phyloP scores from a whole-genome alignment of 306 rosid genomes.

The Cucumis hystrix region DNA sequence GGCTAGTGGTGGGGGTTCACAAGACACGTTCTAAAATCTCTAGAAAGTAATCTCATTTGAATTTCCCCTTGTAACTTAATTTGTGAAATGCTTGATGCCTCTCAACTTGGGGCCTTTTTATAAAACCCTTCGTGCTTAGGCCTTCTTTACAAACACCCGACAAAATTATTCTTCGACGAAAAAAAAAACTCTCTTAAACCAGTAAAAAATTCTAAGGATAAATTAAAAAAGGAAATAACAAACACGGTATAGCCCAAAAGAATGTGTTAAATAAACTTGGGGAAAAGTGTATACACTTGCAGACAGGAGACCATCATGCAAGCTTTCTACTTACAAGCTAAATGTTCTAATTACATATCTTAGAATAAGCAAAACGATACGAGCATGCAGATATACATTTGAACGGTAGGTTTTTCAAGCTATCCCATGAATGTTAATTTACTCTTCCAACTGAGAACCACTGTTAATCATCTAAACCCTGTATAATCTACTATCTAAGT shows the following conservation, averaged over 20 bases:
- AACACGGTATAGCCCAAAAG: not conserved
- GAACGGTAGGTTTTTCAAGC: not conserved
- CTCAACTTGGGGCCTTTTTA: not conserved
- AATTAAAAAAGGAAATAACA: not conserved
- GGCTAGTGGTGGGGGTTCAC: not conserved
- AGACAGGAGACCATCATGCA: not conserved
- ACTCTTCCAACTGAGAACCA: not conserved
- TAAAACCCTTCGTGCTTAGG: not conserved
- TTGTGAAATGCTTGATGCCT: not conserved
- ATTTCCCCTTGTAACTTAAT: not conserved
- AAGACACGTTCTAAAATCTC: not conserved
- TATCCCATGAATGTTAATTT: not conserved
- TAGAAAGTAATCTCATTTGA: not conserved
- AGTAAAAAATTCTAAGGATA: not conserved
- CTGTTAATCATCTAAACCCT: not conserved
- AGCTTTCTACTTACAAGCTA: not conserved
- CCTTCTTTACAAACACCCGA: not conserved
- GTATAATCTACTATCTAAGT: not conserved
- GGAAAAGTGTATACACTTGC: not conserved
- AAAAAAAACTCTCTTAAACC: not conserved
- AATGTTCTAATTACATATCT: not conserved
- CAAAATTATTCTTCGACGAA: not conserved
- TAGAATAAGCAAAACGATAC: not conserved
- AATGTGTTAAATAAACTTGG: not conserved
- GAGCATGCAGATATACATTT: not conserved